Conservation (phyloP, 768 basidiomycete species). For the Kwoniella heveanensis region DNA sequence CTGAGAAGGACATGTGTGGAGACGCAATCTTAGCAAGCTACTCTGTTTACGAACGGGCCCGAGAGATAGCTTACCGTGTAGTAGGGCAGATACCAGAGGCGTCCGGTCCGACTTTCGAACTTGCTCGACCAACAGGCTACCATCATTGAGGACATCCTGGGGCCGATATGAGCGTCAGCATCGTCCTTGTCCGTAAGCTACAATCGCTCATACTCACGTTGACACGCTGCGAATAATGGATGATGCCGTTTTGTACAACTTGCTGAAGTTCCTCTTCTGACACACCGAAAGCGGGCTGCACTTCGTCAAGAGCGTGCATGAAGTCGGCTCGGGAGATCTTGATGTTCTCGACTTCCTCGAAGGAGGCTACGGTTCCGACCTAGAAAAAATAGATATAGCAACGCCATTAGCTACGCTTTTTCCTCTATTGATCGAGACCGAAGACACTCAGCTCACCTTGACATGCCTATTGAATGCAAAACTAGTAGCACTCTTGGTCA, state of each 20-base stretch:
- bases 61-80: constrained; percentile 63
- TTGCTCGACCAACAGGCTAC: constrained; percentile 87
- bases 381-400: constrained; percentile 38
- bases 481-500: constrained; percentile 97
- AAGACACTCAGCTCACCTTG: constrained; percentile 62
- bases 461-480: constrained; percentile 98
- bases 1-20: constrained; percentile 29
- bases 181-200: neutral
- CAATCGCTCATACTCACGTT: constrained; percentile 64
- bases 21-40: neutral
- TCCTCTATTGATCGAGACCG: too few relatives aligned
- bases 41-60: neutral
- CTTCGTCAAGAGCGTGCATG: constrained; percentile 84
- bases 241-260: constrained; percentile 92
- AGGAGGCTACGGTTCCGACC: constrained; percentile 95
- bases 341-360: constrained; percentile 90
- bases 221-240: constrained; percentile 73
- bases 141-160: constrained; percentile 82
- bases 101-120: constrained; percentile 87
- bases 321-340: constrained; percentile 86
- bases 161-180: constrained; percentile 7
- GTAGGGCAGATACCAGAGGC: constrained; percentile 82
- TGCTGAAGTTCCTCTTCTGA: constrained; percentile 92
- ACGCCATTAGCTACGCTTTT: neutral
- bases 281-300: constrained; percentile 95